Percentiles rank a stretch among this genome's conserved stretches.
Evolutionary conservation across 345 rosid genomes (phyloP).

Genomic region (Salix dunnii): DNA sequence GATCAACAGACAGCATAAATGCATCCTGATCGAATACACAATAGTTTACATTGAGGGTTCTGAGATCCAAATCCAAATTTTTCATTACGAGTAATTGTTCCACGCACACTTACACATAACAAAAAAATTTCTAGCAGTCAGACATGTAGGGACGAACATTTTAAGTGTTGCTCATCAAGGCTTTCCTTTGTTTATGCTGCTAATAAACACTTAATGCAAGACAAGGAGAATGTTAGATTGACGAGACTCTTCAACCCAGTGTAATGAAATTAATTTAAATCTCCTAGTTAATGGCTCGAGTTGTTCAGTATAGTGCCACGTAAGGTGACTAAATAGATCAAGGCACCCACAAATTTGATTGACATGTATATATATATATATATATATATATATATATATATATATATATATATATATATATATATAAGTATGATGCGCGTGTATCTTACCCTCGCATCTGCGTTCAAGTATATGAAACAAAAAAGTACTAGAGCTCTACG

Average conservation of each 20-base stretch:
- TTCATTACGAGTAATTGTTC: neutral
- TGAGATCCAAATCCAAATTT: neutral
- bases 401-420: too few relatives aligned
- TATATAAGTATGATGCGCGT: neutral
- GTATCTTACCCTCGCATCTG: slow-evolving; percentile 60
- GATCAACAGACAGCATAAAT: slow-evolving; percentile 13
- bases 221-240: neutral
- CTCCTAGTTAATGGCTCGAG: neutral
- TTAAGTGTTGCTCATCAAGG: neutral
- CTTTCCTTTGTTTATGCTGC: too few relatives aligned
- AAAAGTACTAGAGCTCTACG: slow-evolving; percentile 76
- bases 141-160: neutral
- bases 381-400: too few relatives aligned
- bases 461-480: slow-evolving; percentile 58
- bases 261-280: too few relatives aligned
- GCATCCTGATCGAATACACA: slow-evolving; percentile 17
- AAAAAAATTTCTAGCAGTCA: neutral
- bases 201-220: neutral
- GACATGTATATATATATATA: too few relatives aligned
- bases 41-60: neutral
- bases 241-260: neutral
- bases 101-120: neutral
- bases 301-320: neutral
- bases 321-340: neutral
- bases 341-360: neutral